A percentile compares a stretch with the other conserved stretches of the same genome.
Evolutionary conservation across 306 rosid genomes (phyloP).

Genomic region (Citrullus colocynthis): DNA sequence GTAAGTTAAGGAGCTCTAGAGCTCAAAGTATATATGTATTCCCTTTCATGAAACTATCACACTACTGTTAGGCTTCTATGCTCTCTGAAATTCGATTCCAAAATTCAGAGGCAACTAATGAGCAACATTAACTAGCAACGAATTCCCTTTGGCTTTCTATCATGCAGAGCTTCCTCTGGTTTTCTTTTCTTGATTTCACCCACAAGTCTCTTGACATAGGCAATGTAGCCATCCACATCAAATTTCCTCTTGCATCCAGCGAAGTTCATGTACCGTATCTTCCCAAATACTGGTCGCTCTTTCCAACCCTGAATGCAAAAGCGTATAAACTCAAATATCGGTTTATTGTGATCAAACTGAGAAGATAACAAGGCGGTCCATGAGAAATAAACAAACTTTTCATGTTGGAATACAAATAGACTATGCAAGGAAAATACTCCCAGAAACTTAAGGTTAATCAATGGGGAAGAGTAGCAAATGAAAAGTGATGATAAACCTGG

Average conservation of each 20-base stretch:
- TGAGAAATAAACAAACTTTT: not conserved
- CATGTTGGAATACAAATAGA: not conserved
- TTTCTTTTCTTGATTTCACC: conserved; percentile 56
- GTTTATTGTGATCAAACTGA: not conserved
- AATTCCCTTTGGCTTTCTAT: conserved; percentile 33
- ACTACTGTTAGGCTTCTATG: not conserved
- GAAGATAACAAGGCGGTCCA: not conserved
- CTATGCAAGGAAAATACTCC: not conserved
- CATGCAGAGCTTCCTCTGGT: conserved; percentile 30
- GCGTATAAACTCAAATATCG: not conserved
- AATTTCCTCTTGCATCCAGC: conserved; percentile 93
- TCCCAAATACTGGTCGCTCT: conserved; percentile 75
- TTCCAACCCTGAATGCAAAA: conserved; percentile 58
- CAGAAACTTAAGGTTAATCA: not conserved
- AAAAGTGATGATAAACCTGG: conserved; percentile 42
- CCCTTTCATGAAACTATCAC: not conserved
- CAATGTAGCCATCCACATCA: conserved; percentile 61
- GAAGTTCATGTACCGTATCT: conserved; percentile 83
- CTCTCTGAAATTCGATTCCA: not conserved
- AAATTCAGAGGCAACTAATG: too few relatives aligned
- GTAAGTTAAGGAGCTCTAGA: not conserved
- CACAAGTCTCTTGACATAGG: conserved; percentile 39
- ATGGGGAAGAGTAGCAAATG: not conserved
- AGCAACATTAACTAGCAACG: conserved; percentile 9
- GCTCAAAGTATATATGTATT: not conserved